phyloP scores from a whole-genome alignment of 257 asterid species.

The Solanum virginianum region DNA sequence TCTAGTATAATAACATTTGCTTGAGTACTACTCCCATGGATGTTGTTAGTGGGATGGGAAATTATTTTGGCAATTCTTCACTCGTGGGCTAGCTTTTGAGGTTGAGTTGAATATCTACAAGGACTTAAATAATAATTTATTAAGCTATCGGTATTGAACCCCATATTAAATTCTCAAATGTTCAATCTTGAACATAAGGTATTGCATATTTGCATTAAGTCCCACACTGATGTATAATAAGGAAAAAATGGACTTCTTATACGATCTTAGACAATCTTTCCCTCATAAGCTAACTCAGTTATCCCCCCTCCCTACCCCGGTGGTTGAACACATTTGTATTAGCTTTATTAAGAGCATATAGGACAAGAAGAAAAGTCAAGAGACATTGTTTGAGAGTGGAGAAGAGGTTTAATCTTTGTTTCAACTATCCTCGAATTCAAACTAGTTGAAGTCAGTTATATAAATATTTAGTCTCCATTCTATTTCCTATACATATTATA shows the following conservation, averaged over 20 bases:
- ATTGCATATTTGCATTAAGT: too few relatives aligned
- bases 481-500: background rate
- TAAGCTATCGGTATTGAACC: too few relatives aligned
- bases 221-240: too few relatives aligned
- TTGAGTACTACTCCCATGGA: background rate
- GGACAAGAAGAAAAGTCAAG: background rate
- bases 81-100: too few relatives aligned
- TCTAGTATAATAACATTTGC: background rate
- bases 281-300: too few relatives aligned
- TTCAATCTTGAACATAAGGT: background rate
- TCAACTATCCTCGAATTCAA: background rate
- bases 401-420: background rate
- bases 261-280: background rate
- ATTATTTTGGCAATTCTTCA: too few relatives aligned
- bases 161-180: background rate
- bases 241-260: background rate
- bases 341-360: background rate
- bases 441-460: background rate
- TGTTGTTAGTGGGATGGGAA: too few relatives aligned
- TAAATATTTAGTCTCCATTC: background rate
- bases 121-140: too few relatives aligned
- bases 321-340: too few relatives aligned
- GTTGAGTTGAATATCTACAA: too few relatives aligned
- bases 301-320: accelerated
- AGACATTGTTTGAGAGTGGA: background rate